These are phyloP conservation scores for Tetrahymena thermophila DNA, from an alignment of 73 alveolate species.

Conservation along the genomic window DNA sequence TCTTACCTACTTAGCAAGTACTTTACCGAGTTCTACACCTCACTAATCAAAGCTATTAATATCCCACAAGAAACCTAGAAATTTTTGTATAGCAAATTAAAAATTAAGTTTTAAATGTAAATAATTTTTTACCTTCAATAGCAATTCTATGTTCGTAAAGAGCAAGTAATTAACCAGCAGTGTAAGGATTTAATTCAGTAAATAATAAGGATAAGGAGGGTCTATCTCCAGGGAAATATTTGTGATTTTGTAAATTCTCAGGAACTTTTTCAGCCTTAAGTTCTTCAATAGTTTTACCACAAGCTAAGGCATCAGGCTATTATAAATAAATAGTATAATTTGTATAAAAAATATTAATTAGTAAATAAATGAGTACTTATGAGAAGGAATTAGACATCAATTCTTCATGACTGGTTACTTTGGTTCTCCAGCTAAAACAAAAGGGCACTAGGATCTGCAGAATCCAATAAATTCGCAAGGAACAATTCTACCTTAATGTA, in stretches of 20 bases:
- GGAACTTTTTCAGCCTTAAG: slow-evolving; percentile 59
- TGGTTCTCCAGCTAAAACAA: slow-evolving; percentile 41
- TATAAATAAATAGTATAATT: background rate
- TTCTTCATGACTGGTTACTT: slow-evolving; percentile 69
- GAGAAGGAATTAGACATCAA: slow-evolving; percentile 76
- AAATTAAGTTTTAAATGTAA: background rate
- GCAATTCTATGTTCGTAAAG: slow-evolving; percentile 71
- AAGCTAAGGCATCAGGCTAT: slow-evolving; percentile 75
- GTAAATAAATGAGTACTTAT: slow-evolving; percentile 7
- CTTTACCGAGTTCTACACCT: slow-evolving; percentile 75
- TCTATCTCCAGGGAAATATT: slow-evolving; percentile 66
- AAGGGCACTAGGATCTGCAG: slow-evolving; percentile 47
- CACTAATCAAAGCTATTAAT: slow-evolving; percentile 65
- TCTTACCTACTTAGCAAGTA: slow-evolving; percentile 62
- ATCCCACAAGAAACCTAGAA: slow-evolving; percentile 48
- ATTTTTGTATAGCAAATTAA: background rate
- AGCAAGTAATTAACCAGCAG: slow-evolving; percentile 59
- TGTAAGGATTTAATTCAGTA: slow-evolving; percentile 44
- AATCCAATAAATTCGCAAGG: slow-evolving; percentile 74
- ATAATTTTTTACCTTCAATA: slow-evolving; percentile 21
- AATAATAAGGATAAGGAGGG: slow-evolving; percentile 46
- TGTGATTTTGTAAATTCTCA: slow-evolving; percentile 45
- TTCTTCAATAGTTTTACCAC: slow-evolving; percentile 59
- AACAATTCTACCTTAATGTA: slow-evolving; percentile 66
- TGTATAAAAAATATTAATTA: background rate